These are phyloP conservation scores for Patellifolia procumbens DNA, from an alignment of 179 eudicot species.

Conservation along the genomic window DNA sequence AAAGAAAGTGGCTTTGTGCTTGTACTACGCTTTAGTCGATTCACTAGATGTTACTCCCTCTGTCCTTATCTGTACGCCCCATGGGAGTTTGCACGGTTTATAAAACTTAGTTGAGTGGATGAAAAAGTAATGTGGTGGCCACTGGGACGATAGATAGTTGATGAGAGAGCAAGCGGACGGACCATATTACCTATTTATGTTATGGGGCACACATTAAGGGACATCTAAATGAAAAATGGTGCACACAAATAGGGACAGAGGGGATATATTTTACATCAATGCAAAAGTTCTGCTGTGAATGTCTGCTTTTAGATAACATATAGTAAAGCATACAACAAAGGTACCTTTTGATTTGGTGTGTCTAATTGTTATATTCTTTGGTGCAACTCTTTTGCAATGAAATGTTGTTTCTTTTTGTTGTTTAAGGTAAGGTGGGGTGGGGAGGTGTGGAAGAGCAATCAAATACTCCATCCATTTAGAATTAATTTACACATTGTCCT, in stretches of 20 bases:
- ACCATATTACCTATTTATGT: too few relatives aligned
- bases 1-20: slow-evolving; percentile 21
- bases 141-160: too few relatives aligned
- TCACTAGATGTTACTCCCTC: too few relatives aligned
- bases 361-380: background rate
- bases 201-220: too few relatives aligned
- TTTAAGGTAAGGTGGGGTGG: background rate
- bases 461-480: background rate
- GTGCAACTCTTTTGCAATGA: background rate
- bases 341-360: background rate
- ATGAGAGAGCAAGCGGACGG: too few relatives aligned
- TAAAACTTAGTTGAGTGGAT: too few relatives aligned
- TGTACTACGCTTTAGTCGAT: background rate
- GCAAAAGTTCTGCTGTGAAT: background rate
- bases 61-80: too few relatives aligned
- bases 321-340: background rate
- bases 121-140: too few relatives aligned
- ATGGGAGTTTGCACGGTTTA: too few relatives aligned
- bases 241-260: too few relatives aligned
- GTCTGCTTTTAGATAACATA: background rate
- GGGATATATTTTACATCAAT: background rate
- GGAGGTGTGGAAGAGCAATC: background rate
- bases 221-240: too few relatives aligned
- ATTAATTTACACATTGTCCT: too few relatives aligned
- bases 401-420: background rate